Evolutionary conservation across 768 basidiomycete species (phyloP), one percentile per base, ranked within the genome.

Genomic region (Mycena albidolilacea): DNA sequence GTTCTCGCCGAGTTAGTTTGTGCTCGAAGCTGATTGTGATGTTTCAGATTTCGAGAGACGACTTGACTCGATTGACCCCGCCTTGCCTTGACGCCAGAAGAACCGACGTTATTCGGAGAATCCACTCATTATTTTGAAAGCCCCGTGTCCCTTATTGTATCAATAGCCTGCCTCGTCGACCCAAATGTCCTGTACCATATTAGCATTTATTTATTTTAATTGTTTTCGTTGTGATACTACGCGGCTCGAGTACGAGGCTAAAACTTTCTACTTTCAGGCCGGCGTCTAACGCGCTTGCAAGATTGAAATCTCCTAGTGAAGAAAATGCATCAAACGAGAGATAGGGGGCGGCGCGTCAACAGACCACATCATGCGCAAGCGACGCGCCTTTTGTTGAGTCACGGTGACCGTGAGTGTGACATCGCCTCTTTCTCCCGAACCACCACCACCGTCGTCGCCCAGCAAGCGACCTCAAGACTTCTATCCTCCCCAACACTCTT

Each of bases 361-460:
- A 55, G 11, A 23, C 23, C 21, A 55, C 54, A 54, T 19, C 50
- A 59, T 9, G 37, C 17, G 37, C 58, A 59, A 38, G 43, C 39
- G 43, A 60, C 59, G 59, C 59, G 59, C 17, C 55, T 57, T 60
- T 46, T 64, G 62, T 64, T 64, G 62, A 30, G 62, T 64, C 43
- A 64, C 62, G 8, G 41, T 10, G 14, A 19, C 43, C 37, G n/a
- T 43, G 35, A 23, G 43, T 30, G 21, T 46, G 43, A 62, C 62
- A 50, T 64, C 44, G 62, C 62, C 62, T 64, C 44, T 64, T 37
- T 30, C 62, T 64, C 48, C 23, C 35, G 6, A 50, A 64, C 62
- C 44, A 64, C 62, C 62, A 64, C 44, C 61, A 48, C 17, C 54
- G 9, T n/a, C 61, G 61, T 48, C 60, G 60, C 60, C 46, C n/a